These are phyloP conservation scores for Rhodomyrtus psidioides DNA, from an alignment of 441 rosid genomes.

Conservation along the genomic window DNA sequence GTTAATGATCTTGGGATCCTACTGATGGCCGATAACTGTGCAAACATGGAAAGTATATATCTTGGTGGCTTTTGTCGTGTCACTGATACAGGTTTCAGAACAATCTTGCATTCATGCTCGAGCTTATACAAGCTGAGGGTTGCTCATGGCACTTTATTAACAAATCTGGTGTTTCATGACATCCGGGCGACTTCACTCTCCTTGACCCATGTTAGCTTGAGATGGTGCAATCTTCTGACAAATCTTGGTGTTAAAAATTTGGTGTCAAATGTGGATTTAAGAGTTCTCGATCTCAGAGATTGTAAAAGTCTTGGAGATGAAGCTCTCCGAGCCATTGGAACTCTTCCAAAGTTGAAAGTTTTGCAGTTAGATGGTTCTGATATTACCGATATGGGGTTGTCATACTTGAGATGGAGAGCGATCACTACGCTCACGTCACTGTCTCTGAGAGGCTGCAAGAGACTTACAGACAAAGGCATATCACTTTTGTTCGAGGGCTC, in stretches of 20 bases:
- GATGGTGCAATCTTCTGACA: conserved; percentile 81
- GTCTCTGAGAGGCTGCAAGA: conserved; percentile 85
- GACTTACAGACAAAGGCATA: conserved; percentile 71
- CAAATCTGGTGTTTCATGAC: conserved; percentile 87
- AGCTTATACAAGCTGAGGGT: conserved; percentile 65
- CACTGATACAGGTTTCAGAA: conserved; percentile 79
- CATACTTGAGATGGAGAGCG: conserved; percentile 35
- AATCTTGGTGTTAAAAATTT: conserved; percentile 57
- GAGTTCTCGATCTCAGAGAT: conserved; percentile 66
- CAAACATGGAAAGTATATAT: conserved; percentile 71
- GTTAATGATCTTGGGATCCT: conserved; percentile 92
- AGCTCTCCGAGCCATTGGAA: conserved; percentile 55
- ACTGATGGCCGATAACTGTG: conserved; percentile 80
- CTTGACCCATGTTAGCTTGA: conserved; percentile 67
- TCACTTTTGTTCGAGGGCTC: conserved; percentile 54
- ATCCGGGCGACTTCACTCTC: conserved; percentile 72
- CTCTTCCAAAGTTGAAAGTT: conserved; percentile 40
- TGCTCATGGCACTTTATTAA: conserved; percentile 64
- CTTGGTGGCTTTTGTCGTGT: conserved; percentile 90
- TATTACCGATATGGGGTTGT: conserved; percentile 57
- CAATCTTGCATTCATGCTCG: conserved; percentile 78
- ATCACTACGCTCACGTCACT: conserved; percentile 51
- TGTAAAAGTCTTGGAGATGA: conserved; percentile 76
- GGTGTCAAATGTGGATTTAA: conserved; percentile 42
- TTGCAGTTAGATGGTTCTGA: conserved; percentile 64